Conservation (phyloP, 331 rosid species). For the Arachis monticola region DNA sequence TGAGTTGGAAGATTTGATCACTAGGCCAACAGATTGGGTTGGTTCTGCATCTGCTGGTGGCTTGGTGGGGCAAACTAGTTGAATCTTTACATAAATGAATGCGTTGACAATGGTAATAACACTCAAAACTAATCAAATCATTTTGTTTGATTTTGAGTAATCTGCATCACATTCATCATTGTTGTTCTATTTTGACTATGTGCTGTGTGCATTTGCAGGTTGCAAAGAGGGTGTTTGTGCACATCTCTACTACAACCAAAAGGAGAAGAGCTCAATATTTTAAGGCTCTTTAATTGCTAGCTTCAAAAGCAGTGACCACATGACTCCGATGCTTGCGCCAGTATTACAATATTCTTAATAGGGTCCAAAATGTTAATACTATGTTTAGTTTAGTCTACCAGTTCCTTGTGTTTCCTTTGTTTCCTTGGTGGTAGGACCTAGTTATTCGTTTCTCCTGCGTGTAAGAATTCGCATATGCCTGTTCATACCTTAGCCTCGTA, state of each 20-base stretch:
- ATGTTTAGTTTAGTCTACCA: no score
- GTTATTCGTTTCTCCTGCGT: no score
- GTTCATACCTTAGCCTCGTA: no score
- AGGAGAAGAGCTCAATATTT: slow-evolving; percentile 34
- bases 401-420: no score
- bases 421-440: not conserved
- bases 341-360: no score
- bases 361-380: no score
- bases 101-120: slow-evolving; percentile 37
- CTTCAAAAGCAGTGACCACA: slow-evolving; percentile 4
- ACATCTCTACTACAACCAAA: slow-evolving; percentile 10
- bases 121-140: not conserved
- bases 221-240: slow-evolving; percentile 9
- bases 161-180: not conserved
- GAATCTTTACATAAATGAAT: slow-evolving; percentile 37
- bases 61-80: slow-evolving; percentile 63
- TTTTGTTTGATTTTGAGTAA: slow-evolving; percentile 4
- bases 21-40: slow-evolving; percentile 65
- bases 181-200: slow-evolving; percentile 19
- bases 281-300: slow-evolving; percentile 14
- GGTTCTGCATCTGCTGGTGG: slow-evolving; percentile 56
- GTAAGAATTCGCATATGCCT: not conserved
- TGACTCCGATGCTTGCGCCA: no score
- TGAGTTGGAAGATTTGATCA: slow-evolving; percentile 80
- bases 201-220: slow-evolving; percentile 35